Evolutionary conservation across 768 basidiomycete species (phyloP).

Genomic region (Daedaleopsis nitida): DNA sequence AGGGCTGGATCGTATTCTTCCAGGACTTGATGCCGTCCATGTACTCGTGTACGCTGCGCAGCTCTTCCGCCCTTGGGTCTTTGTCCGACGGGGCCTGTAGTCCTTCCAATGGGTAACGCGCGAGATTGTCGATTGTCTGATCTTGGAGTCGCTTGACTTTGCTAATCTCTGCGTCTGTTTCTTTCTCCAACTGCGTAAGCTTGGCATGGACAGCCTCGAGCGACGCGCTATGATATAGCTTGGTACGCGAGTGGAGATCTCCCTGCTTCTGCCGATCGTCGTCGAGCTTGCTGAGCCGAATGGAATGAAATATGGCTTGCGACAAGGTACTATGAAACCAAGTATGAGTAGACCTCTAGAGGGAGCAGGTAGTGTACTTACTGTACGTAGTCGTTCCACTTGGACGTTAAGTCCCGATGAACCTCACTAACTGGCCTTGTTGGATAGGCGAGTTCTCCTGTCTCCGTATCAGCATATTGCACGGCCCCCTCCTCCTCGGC

Average conservation of each 20-base stretch:
- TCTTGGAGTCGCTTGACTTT: not conserved
- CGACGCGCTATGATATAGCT: not conserved
- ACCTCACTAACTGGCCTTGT: not conserved
- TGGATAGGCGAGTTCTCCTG: not conserved
- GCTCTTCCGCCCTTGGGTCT: not conserved
- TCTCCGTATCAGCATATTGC: slow-evolving; percentile 3
- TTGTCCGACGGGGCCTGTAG: not conserved
- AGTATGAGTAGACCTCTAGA: not conserved
- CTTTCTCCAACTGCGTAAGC: not conserved
- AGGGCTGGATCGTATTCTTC: not conserved
- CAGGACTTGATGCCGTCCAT: not conserved
- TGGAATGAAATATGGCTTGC: not conserved
- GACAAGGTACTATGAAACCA: not conserved
- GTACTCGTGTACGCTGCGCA: not conserved
- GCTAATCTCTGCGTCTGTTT: not conserved
- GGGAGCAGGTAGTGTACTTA: not conserved
- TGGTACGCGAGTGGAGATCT: not conserved
- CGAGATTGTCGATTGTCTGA: not conserved
- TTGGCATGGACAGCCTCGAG: not conserved
- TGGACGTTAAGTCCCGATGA: not conserved
- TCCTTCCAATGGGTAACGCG: not conserved
- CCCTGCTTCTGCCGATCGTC: not conserved
- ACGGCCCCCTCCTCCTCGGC: not conserved
- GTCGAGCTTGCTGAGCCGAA: not conserved
- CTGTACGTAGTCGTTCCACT: slow-evolving; percentile 12